These are phyloP conservation scores for Kuraishia capsulata DNA, from an alignment of 805 yeast genomes.

Conservation along the genomic window DNA sequence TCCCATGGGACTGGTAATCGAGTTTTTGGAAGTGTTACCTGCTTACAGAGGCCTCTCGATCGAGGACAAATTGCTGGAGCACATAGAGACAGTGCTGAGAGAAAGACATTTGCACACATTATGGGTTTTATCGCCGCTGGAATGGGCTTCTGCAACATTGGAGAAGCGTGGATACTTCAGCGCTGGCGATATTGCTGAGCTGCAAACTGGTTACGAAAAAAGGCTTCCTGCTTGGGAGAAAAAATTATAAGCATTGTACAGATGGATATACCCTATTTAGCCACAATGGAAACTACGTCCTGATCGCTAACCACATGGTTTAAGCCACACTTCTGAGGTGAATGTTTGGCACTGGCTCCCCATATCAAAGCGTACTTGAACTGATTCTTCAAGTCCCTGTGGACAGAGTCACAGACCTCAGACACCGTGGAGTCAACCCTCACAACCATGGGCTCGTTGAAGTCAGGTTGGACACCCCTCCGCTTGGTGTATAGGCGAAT, in stretches of 20 bases:
- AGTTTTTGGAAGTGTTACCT: conserved; percentile 35
- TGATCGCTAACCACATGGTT: conserved; percentile 80
- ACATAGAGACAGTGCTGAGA: conserved; percentile 47
- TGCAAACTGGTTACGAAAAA: not conserved
- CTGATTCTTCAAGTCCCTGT: conserved; percentile 83
- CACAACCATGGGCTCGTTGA: conserved; percentile 86
- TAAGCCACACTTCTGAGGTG: conserved; percentile 94
- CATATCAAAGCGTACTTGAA: conserved; percentile 94
- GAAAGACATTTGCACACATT: conserved; percentile 43
- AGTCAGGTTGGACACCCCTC: conserved; percentile 74
- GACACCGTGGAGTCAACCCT: conserved; percentile 71
- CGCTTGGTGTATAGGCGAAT: conserved; percentile 81
- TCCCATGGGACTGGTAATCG: conserved; percentile 18
- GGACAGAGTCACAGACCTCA: conserved; percentile 85
- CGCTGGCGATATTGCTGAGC: not conserved
- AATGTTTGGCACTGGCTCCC: conserved; percentile 93
- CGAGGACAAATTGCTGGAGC: conserved; percentile 49
- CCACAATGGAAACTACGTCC: conserved; percentile 86
- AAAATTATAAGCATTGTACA: not conserved
- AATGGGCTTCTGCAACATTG: not conserved
- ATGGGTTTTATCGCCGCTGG: conserved; percentile 5
- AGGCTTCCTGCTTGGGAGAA: not conserved
- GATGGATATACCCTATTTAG: conserved; percentile 42
- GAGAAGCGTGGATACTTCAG: no score
- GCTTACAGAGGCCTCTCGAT: conserved; percentile 55